Evolutionary conservation across 2,329 filamentous ascomycete species (phyloP), one percentile per base, ranked within the genome.

Genomic region (Alternaria rosae): DNA sequence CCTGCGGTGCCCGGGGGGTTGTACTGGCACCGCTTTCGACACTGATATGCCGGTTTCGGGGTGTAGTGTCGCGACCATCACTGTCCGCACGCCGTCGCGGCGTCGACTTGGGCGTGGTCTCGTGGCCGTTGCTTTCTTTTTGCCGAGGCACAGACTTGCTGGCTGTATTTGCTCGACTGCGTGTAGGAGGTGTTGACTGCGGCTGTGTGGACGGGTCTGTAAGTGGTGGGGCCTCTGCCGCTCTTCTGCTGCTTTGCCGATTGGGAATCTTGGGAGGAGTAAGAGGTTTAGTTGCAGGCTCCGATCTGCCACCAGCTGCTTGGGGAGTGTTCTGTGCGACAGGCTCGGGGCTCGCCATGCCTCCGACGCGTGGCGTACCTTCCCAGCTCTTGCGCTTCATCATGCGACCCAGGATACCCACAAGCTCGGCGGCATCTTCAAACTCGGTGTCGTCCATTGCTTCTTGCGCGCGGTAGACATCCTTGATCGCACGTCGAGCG

Each of bases 401-500:
- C 89, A 97, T 95, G 73, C 90, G 92, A 7, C 92, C 93, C 1
- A 98, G 80, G 0, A 95, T 89, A 1, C 91, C 91, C 9, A 98
- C 94, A 12, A 97, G 85, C 72, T 94, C 91, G 60, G 93, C 93
- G 0, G 94, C 93, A 78, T 98, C 95, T 67, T 91, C 88, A 76
- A 97, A 99, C 84, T 95, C 96, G 69, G 96, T 93, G 73, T 98
- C 94, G 61, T 96, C 92, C 88, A 98, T 94, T 20, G 92, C 92
- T 78, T 97, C 94, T 55, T 91, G 89, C 2, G 93, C 93, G 59
- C 93, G 91, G 76, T 97, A 97, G 1, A 97, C 94, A 71, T 97
- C 93, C 43, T 91, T 87, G 63, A 98, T 95, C 4, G 94, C 92
- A 38, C 89, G 86, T 72, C 92, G 91, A 11, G 95, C 94, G 13